phyloP scores from a whole-genome alignment of 140 eudicot genomes.

The Anethum foeniculum region DNA sequence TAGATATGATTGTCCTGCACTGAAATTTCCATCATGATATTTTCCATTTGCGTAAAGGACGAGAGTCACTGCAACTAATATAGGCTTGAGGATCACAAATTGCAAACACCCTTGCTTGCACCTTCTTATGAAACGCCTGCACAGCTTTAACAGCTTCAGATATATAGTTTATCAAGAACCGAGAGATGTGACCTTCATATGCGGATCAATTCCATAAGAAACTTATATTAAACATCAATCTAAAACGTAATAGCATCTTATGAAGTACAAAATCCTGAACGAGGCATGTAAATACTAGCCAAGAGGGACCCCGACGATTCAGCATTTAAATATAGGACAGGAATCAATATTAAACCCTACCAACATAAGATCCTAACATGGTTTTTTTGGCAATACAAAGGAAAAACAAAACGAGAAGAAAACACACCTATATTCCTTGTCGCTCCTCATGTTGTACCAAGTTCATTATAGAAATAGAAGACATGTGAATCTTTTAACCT shows the following conservation, averaged over 20 bases:
- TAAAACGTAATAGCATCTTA: not conserved
- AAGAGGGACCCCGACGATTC: not conserved
- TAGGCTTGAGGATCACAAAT: slow-evolving; percentile 86
- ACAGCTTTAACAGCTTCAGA: slow-evolving; percentile 18
- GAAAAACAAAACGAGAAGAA: not conserved
- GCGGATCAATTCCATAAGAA: not conserved
- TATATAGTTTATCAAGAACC: not conserved
- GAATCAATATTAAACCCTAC: not conserved
- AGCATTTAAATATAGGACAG: not conserved
- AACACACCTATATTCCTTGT: not conserved
- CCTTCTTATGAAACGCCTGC: slow-evolving; percentile 87
- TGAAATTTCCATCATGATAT: slow-evolving; percentile 83
- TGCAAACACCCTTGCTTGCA: slow-evolving; percentile 95
- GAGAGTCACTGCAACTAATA: slow-evolving; percentile 62
- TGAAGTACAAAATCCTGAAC: not conserved
- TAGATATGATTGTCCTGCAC: slow-evolving; percentile 63
- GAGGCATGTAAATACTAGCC: not conserved
- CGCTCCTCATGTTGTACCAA: not conserved
- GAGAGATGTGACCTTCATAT: not conserved
- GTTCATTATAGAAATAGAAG: not conserved
- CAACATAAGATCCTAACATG: not conserved
- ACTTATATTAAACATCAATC: not conserved
- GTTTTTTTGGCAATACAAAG: not conserved
- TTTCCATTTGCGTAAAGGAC: slow-evolving; percentile 73
- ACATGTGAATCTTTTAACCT: not conserved